Percentiles rank a stretch among this genome's conserved stretches.
These are phyloP conservation scores for Astragalus glycyphyllos DNA, from an alignment of 306 rosid genomes.

Conservation along the genomic window DNA sequence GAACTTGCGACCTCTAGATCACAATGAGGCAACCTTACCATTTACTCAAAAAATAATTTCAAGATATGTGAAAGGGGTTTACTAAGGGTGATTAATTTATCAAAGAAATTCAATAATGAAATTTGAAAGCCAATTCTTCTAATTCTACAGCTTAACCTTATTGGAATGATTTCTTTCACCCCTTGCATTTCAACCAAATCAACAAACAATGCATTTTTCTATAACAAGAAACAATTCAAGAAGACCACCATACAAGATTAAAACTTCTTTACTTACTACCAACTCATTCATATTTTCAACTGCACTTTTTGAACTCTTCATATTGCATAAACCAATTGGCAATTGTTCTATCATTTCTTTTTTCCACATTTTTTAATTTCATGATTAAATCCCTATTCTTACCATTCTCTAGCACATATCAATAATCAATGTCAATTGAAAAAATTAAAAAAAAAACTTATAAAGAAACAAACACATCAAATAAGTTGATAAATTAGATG, in stretches of 20 bases:
- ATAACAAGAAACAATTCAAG: neutral
- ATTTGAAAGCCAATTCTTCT: neutral
- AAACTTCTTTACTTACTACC: neutral
- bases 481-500: no score
- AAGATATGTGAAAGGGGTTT: neutral
- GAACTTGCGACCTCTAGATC: no score
- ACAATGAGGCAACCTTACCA: no score
- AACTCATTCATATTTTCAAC: constrained; percentile 3
- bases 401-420: no score
- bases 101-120: neutral
- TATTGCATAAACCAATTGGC: neutral
- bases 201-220: constrained; percentile 2
- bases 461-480: neutral
- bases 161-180: constrained; percentile 14
- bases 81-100: neutral
- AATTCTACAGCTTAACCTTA: neutral
- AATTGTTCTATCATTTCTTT: neutral
- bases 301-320: neutral
- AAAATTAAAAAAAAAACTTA: neutral
- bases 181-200: neutral
- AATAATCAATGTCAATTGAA: no score
- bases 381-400: no score
- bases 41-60: neutral
- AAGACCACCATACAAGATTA: constrained; percentile 9
- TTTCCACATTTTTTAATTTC: no score